Evolutionary conservation across 164 flowering plant species (phyloP).

Genomic region (Berberis thunbergii): DNA sequence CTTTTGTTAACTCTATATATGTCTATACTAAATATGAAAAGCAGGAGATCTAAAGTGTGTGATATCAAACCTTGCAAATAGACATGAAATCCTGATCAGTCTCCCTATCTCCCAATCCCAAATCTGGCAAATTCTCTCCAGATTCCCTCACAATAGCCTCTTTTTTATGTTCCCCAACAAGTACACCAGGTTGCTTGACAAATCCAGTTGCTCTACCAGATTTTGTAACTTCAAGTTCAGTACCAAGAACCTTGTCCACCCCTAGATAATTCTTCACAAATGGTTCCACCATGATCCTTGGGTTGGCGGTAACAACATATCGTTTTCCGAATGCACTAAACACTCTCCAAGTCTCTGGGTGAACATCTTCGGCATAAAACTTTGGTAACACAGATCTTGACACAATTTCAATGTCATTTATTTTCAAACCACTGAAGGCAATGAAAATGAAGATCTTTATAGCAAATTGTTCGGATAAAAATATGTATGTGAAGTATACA

Average conservation of each 20-base stretch:
- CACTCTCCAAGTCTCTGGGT: not conserved
- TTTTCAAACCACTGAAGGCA: not conserved
- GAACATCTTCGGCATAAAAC: not conserved
- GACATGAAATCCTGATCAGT: constrained; percentile 69
- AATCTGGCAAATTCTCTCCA: constrained; percentile 42
- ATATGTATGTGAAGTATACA: not conserved
- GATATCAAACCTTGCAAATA: constrained; percentile 62
- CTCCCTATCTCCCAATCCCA: constrained; percentile 63
- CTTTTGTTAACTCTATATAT: not conserved
- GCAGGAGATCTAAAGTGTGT: not conserved
- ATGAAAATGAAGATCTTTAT: not conserved
- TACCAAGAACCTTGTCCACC: constrained; percentile 71
- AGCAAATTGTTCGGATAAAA: not conserved
- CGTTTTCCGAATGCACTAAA: not conserved
- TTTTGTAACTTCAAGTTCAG: constrained; percentile 51
- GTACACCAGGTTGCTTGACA: constrained; percentile 55
- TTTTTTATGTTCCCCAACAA: constrained; percentile 49
- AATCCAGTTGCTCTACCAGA: constrained; percentile 74
- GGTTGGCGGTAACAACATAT: not conserved
- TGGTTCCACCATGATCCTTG: constrained; percentile 1
- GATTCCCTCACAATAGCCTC: constrained; percentile 43
- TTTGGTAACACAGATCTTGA: not conserved
- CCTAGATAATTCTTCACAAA: constrained; percentile 31
- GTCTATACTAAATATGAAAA: not conserved
- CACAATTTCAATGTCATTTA: not conserved